Percentiles rank a stretch among this genome's conserved stretches.
Evolutionary conservation across 225 moss, liverwort and hornwort genomes (phyloP).

Genomic region (Climacium dendroides): DNA sequence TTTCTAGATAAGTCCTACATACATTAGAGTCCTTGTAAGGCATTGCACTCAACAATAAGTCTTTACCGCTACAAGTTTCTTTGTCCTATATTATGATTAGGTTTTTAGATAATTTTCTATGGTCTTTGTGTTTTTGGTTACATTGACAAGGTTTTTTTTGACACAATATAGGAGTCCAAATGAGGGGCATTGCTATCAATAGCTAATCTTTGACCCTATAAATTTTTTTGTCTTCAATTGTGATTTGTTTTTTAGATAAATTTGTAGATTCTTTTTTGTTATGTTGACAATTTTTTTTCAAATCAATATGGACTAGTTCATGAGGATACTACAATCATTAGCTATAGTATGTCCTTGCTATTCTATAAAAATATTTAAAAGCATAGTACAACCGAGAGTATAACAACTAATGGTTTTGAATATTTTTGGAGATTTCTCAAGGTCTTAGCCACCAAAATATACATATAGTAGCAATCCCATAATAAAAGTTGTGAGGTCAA

Average conservation of each 20-base stretch:
- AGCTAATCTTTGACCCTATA: rapidly evolving
- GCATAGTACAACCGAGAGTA: too few species aligned
- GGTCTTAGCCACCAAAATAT: not conserved
- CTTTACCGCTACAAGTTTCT: not conserved
- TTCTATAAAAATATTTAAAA: not conserved
- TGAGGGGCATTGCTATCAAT: not conserved
- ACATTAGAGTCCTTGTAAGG: not conserved
- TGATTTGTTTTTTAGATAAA: not conserved
- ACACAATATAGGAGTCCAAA: not conserved
- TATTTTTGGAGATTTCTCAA: not conserved
- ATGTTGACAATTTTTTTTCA: not conserved
- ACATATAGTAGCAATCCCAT: not conserved
- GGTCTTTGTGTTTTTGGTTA: not conserved
- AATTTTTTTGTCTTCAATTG: not conserved
- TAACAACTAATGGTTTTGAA: not conserved
- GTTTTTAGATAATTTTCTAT: not conserved
- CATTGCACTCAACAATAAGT: not conserved
- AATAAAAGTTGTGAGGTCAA: not conserved
- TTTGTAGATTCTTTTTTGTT: not conserved
- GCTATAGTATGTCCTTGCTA: not conserved
- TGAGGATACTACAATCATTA: not conserved
- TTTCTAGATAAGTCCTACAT: not conserved
- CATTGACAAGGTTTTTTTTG: not conserved
- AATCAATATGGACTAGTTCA: not conserved
- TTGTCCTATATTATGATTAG: not conserved